These are phyloP conservation scores for Phytophthora ramorum DNA, from an alignment of 352 stramenopile species.

Conservation along the genomic window DNA sequence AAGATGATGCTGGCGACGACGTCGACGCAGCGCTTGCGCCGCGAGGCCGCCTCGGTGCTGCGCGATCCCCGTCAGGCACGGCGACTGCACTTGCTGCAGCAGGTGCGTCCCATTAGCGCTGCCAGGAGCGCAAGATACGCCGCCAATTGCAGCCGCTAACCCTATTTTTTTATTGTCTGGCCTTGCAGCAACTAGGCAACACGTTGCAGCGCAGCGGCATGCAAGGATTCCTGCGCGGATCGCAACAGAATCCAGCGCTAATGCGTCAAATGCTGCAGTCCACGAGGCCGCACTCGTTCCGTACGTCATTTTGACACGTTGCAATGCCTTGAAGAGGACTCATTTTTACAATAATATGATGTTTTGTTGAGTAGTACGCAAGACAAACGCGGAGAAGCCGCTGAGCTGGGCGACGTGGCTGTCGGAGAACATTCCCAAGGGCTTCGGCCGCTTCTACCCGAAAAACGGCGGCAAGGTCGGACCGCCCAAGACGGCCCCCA, in stretches of 20 bases:
- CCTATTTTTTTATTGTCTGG: not conserved
- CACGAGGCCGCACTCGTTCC: slow-evolving; percentile 56
- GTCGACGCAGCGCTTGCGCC: slow-evolving; percentile 75
- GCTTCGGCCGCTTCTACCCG: slow-evolving; percentile 87
- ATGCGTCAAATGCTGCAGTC: slow-evolving; percentile 60
- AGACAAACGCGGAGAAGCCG: slow-evolving; percentile 50
- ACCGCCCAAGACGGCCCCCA: slow-evolving; percentile 60
- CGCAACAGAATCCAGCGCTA: slow-evolving; percentile 44
- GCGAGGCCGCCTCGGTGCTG: slow-evolving; percentile 57
- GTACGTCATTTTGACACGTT: slow-evolving; percentile 42
- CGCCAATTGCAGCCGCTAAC: not conserved
- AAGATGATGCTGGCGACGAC: slow-evolving; percentile 44
- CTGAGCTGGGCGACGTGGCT: slow-evolving; percentile 80
- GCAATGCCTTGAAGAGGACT: not conserved
- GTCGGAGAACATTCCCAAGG: slow-evolving; percentile 74
- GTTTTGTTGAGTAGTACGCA: slow-evolving; percentile 42
- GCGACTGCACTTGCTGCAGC: slow-evolving; percentile 77
- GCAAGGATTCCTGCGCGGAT: slow-evolving; percentile 34
- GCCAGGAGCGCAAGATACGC: slow-evolving; percentile 12
- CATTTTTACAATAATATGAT: not conserved
- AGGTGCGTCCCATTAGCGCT: slow-evolving; percentile 43
- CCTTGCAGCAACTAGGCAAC: slow-evolving; percentile 65
- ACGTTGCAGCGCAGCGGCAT: slow-evolving; percentile 66
- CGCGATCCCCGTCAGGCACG: slow-evolving; percentile 60
- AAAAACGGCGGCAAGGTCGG: slow-evolving; percentile 71